phyloP scores from a whole-genome alignment of 1,284 basidiomycete genomes.

The Cronartium quercuum region DNA sequence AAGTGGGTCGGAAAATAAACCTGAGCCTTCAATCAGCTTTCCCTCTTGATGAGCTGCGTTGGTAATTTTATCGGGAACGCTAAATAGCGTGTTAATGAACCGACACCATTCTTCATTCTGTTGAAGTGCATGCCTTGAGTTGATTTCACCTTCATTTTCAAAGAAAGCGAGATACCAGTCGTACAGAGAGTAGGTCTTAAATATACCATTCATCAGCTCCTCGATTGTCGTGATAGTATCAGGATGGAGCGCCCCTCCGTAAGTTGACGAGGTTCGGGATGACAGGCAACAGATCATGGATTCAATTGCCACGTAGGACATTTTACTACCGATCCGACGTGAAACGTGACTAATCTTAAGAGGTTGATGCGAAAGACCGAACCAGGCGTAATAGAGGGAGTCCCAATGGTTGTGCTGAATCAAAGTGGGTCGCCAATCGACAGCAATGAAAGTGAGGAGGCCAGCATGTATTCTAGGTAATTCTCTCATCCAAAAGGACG shows the following conservation, averaged over 20 bases:
- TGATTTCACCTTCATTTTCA: background rate
- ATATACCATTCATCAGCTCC: background rate
- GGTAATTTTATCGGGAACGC: background rate
- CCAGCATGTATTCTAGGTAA: constrained; percentile 2
- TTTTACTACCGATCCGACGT: background rate
- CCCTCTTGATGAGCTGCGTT: background rate
- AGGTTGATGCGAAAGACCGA: background rate
- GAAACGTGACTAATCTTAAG: background rate
- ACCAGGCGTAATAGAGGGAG: constrained; percentile 1
- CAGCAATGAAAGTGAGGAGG: background rate
- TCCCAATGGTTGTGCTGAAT: background rate
- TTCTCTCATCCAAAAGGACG: background rate
- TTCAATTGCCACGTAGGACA: background rate
- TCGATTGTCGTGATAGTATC: background rate
- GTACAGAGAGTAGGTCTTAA: background rate
- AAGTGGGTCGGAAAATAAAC: background rate
- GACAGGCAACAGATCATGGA: background rate
- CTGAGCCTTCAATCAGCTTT: background rate
- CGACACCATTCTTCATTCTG: background rate
- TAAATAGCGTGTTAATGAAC: background rate
- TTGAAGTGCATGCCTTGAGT: background rate
- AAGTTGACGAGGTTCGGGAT: background rate
- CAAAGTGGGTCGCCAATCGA: background rate
- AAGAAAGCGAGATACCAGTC: background rate
- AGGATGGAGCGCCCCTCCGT: background rate